phyloP scores from a whole-genome alignment of 352 stramenopile genomes.

The Pythium chondricola region DNA sequence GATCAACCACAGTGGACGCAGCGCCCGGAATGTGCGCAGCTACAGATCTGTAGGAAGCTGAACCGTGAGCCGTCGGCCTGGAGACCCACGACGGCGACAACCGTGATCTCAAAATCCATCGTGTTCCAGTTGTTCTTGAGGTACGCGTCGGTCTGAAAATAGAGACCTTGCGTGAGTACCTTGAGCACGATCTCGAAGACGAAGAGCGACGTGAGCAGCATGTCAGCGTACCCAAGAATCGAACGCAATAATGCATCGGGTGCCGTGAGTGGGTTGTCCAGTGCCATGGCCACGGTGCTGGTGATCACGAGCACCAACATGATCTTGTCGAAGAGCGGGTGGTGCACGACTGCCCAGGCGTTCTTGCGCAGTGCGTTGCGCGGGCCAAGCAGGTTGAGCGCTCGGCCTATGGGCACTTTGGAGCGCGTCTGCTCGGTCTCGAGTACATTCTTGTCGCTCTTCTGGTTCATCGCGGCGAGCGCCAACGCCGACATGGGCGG shows the following conservation, averaged over 20 bases:
- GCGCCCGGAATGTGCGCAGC: conserved; percentile 52
- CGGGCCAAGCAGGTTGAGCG: conserved; percentile 30
- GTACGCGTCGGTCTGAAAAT: conserved; percentile 51
- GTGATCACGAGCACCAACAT: conserved; percentile 62
- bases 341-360: conserved; percentile 31
- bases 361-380: conserved; percentile 28
- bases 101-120: conserved; percentile 79
- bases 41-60: conserved; percentile 42
- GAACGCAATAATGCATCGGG: conserved; percentile 22
- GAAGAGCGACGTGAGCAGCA: conserved; percentile 62
- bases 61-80: conserved; percentile 13
- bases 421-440: not conserved
- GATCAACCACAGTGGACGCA: conserved; percentile 79
- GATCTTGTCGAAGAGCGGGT: conserved; percentile 62
- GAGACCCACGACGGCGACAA: conserved; percentile 28
- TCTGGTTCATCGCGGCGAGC: conserved; percentile 19
- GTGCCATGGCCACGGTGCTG: conserved; percentile 52
- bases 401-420: conserved; percentile 18
- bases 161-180: conserved; percentile 60
- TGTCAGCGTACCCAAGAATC: conserved; percentile 39
- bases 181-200: conserved; percentile 75
- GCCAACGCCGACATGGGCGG: conserved; percentile 18
- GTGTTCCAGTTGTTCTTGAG: conserved; percentile 78
- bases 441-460: conserved; percentile 13
- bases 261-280: conserved; percentile 68